Evolutionary conservation across 176 grass and related monocot species (phyloP).

Genomic region (Bonia amplexicaulis): DNA sequence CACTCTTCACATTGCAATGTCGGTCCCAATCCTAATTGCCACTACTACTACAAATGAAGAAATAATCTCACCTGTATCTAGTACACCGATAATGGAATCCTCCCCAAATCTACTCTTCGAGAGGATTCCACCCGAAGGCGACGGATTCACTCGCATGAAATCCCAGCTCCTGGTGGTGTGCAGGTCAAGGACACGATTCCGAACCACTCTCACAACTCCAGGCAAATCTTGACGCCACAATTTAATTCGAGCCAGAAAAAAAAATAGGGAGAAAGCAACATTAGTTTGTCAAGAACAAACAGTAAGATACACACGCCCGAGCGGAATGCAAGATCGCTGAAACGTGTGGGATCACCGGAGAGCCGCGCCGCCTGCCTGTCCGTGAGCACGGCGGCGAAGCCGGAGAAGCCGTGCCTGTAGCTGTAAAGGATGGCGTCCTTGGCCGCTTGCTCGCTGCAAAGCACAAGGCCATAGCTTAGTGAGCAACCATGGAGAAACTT

Average conservation of each 20-base stretch:
- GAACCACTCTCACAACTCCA: constrained; percentile 71
- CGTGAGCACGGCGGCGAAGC: constrained; percentile 82
- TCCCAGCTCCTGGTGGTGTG: constrained; percentile 98
- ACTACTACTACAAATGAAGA: background rate
- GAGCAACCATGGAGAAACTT: background rate
- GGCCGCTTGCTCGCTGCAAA: constrained; percentile 59
- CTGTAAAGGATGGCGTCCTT: constrained; percentile 80
- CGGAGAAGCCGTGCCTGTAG: constrained; percentile 92
- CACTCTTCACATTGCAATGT: background rate
- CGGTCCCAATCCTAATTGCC: background rate
- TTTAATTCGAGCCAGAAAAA: background rate
- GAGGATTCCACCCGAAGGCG: constrained; percentile 44
- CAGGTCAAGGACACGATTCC: constrained; percentile 73
- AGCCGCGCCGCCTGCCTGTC: constrained; percentile 50
- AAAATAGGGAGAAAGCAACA: background rate
- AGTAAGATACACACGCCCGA: background rate
- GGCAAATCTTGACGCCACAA: constrained; percentile 48
- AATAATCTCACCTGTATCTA: constrained; percentile 65
- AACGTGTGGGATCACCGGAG: constrained; percentile 44
- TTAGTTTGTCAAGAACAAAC: background rate
- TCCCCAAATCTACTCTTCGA: constrained; percentile 59
- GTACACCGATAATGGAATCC: constrained; percentile 72
- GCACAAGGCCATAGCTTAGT: background rate
- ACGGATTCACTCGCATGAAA: constrained; percentile 63
- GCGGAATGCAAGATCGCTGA: background rate